phyloP scores from a whole-genome alignment of 1,139 yeast species.

The Candida glucosophila region DNA sequence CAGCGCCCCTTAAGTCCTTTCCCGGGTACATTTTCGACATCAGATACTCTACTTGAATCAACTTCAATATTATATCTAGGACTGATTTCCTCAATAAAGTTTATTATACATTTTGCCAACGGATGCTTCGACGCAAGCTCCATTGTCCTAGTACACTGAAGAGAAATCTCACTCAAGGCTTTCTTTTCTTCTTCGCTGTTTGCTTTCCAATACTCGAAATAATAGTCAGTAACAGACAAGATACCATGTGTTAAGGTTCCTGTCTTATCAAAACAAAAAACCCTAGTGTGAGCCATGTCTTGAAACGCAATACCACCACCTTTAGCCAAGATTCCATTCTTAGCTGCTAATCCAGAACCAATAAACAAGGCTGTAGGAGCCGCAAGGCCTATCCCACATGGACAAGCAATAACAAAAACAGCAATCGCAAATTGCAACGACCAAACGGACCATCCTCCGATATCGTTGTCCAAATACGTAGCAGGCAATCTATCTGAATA shows the following conservation, averaged over 20 bases:
- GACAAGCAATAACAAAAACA: slow-evolving; percentile 57
- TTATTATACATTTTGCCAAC: slow-evolving; percentile 49
- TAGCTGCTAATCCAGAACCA: slow-evolving; percentile 40
- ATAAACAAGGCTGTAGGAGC: slow-evolving; percentile 42
- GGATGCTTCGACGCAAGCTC: slow-evolving; percentile 69
- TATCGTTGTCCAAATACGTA: slow-evolving; percentile 49
- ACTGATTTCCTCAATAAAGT: slow-evolving; percentile 22
- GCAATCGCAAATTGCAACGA: slow-evolving; percentile 70
- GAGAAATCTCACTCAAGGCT: slow-evolving; percentile 17
- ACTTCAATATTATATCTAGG: slow-evolving; percentile 10
- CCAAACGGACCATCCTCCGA: slow-evolving; percentile 77
- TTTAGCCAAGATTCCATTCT: slow-evolving; percentile 62
- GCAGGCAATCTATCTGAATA: slow-evolving; percentile 45
- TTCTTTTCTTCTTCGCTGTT: slow-evolving; percentile 5
- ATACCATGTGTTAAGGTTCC: slow-evolving; percentile 71
- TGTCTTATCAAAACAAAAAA: slow-evolving; percentile 72
- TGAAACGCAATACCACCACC: slow-evolving; percentile 83
- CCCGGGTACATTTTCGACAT: slow-evolving; percentile 47
- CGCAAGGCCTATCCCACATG: slow-evolving; percentile 41
- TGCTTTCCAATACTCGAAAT: slow-evolving; percentile 10
- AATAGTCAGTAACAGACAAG: slow-evolving; percentile 45
- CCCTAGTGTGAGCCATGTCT: slow-evolving; percentile 56
- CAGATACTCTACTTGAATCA: slow-evolving; percentile 34
- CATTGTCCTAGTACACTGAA: slow-evolving; percentile 50
- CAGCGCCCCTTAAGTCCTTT: slow-evolving; percentile 46